Evolutionary conservation across 345 rosid species (phyloP).

Genomic region (Limnanthes douglasii): DNA sequence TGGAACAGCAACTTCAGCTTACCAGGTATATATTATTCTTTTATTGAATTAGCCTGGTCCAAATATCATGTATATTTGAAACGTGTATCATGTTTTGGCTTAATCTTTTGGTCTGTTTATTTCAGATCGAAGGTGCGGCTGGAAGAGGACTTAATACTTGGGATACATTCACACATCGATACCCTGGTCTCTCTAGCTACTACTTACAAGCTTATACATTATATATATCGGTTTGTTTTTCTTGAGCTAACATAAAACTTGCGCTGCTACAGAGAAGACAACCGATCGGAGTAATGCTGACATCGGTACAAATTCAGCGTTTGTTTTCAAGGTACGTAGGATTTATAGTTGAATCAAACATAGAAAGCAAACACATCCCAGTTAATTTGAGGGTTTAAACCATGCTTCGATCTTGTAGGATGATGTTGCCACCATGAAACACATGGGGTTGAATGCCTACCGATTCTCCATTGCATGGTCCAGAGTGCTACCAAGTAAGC

Average conservation of each 20-base stretch:
- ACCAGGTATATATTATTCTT: constrained; percentile 1
- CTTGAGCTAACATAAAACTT: neutral
- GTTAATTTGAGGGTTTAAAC: too few relatives aligned
- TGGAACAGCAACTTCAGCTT: constrained; percentile 12
- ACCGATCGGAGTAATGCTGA: constrained; percentile 7
- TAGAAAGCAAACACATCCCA: neutral
- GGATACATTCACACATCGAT: constrained; percentile 10
- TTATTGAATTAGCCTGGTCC: neutral
- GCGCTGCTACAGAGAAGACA: constrained; percentile 1
- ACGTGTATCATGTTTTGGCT: neutral
- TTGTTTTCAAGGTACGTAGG: constrained; percentile 5
- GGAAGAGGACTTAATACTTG: constrained; percentile 10
- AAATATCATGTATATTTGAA: neutral
- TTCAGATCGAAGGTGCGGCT: constrained; percentile 11
- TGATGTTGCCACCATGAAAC: constrained; percentile 18
- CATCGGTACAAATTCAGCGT: constrained; percentile 6
- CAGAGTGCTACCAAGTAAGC: constrained; percentile 30
- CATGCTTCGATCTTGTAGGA: constrained; percentile 2
- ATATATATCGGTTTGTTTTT: neutral
- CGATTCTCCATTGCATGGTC: constrained; percentile 34
- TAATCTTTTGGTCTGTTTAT: neutral
- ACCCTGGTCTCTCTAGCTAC: constrained; percentile 8
- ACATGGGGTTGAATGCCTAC: constrained; percentile 17
- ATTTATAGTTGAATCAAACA: neutral
- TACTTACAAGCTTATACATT: neutral